Percentiles rank a stretch among this genome's conserved stretches.
Conservation (phyloP, 352 stramenopile species). For the Globisporangium splendens region DNA sequence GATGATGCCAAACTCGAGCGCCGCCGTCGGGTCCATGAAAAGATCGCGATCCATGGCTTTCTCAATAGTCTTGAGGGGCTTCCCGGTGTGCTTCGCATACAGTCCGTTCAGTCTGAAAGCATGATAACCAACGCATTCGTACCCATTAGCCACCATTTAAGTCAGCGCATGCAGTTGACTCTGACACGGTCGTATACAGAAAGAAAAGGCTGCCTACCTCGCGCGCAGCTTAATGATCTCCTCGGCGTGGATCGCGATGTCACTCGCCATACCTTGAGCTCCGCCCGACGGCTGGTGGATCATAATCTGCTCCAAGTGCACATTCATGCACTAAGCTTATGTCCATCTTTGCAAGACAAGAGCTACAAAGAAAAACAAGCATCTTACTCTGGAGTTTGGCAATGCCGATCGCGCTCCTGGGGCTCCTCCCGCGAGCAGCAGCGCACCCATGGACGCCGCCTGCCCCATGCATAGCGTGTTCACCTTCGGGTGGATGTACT, state of each 20-base stretch:
- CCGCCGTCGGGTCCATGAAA: constrained; percentile 78
- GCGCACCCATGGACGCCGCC: constrained; percentile 94
- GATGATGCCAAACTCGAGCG: constrained; percentile 80
- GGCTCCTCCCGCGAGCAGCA: constrained; percentile 92
- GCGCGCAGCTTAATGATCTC: constrained; percentile 95
- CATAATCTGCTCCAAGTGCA: constrained; percentile 80
- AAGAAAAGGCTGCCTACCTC: constrained; percentile 28
- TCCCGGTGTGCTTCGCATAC: constrained; percentile 69
- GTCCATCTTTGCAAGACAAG: background rate
- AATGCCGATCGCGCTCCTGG: constrained; percentile 90
- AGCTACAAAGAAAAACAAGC: constrained; percentile 1
- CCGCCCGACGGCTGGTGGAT: constrained; percentile 97
- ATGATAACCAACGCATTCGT: too few relatives aligned
- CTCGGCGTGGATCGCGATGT: constrained; percentile 98
- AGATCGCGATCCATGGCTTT: constrained; percentile 85
- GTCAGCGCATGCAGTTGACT: too few relatives aligned
- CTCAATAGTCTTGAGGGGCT: constrained; percentile 76
- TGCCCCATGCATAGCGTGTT: constrained; percentile 98
- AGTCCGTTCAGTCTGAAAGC: constrained; percentile 65
- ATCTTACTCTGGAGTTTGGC: constrained; percentile 87
- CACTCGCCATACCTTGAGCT: constrained; percentile 95
- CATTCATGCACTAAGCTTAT: background rate
- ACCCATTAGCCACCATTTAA: too few relatives aligned
- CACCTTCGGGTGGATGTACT: constrained; percentile 96
- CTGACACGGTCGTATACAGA: constrained; percentile 15